Evolutionary conservation across 495 filamentous ascomycete species (phyloP).

Genomic region (Podospora pseudocomata): DNA sequence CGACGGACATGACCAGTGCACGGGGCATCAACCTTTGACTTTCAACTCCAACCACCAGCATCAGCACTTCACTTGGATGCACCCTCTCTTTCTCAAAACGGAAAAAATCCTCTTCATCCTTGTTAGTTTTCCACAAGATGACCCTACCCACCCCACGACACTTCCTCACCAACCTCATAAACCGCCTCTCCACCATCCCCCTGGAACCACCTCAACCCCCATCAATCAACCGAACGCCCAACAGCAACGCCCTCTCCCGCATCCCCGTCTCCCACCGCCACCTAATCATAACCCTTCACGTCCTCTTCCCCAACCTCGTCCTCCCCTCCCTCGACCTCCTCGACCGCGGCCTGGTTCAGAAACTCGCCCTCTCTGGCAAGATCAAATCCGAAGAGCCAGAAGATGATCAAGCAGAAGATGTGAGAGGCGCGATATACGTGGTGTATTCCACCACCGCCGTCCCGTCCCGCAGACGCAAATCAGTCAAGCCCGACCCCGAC

Average conservation of each 20-base stretch:
- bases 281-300: constrained; percentile 58
- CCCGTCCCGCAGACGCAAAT: constrained; percentile 16
- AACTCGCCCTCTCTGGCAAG: constrained; percentile 30
- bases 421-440: constrained; percentile 29
- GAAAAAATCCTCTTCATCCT: background rate
- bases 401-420: background rate
- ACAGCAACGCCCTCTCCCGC: constrained; percentile 39
- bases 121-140: background rate
- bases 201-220: constrained; percentile 8
- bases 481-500: no score
- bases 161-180: constrained; percentile 46
- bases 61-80: background rate
- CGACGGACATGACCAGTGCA: background rate
- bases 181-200: constrained; percentile 40
- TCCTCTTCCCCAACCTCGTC: constrained; percentile 56
- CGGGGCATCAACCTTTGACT: background rate
- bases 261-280: constrained; percentile 39
- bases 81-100: background rate
- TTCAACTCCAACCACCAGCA: background rate
- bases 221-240: background rate
- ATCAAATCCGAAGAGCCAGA: background rate
- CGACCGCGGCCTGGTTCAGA: constrained; percentile 61
- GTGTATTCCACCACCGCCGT: constrained; percentile 35
- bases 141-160: constrained; percentile 38
- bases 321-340: constrained; percentile 80